Conservation (phyloP, 108 stramenopile species). For the Pseudonitzschia multiseries region DNA sequence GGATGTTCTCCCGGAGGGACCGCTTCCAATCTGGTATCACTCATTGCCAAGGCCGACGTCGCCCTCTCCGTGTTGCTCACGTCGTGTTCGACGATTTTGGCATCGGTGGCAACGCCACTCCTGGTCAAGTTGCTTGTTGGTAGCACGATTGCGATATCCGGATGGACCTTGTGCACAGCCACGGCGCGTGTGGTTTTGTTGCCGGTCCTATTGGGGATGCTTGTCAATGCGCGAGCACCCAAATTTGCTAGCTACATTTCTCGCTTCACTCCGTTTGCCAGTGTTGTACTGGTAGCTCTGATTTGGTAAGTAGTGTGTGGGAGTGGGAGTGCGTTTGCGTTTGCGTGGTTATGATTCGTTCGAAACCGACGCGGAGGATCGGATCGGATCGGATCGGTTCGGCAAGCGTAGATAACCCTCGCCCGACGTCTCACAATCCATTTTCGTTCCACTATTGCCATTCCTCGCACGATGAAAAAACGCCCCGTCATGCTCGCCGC, state of each 20-base stretch:
- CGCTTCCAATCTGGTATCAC: conserved; percentile 89
- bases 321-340: too few species aligned
- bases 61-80: conserved; percentile 89
- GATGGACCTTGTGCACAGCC: conserved; percentile 62
- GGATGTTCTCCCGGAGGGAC: conserved; percentile 94
- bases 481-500: too few species aligned
- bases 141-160: conserved; percentile 67
- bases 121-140: conserved; percentile 84
- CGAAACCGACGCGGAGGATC: not conserved
- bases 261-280: conserved; percentile 82
- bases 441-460: not conserved
- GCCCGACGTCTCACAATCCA: not conserved
- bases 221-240: conserved; percentile 70
- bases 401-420: not conserved
- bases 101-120: conserved; percentile 80
- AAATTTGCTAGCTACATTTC: conserved; percentile 53
- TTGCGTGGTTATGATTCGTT: not conserved
- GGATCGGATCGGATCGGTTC: too few species aligned
- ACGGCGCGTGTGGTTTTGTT: conserved; percentile 86
- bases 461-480: not conserved
- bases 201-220: conserved; percentile 86
- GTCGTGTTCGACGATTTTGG: conserved; percentile 85
- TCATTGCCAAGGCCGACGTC: conserved; percentile 95
- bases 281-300: conserved; percentile 80
- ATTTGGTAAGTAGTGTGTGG: conserved; percentile 64